These are phyloP conservation scores for Cryphonectria parasitica DNA, from an alignment of 2,329 filamentous ascomycete genomes.

Conservation along the genomic window DNA sequence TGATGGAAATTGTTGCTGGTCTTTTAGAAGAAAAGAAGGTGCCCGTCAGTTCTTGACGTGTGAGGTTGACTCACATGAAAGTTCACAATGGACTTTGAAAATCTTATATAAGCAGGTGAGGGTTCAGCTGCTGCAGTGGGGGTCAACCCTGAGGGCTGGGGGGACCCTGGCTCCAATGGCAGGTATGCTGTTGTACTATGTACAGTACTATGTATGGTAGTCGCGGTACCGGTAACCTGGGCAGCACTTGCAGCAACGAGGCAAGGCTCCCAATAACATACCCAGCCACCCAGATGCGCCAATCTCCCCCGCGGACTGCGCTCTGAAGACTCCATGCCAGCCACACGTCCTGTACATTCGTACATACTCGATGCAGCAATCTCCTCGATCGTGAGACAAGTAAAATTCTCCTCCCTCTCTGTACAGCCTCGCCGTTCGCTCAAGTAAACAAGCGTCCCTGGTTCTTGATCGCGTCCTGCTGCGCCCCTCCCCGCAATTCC, in stretches of 20 bases:
- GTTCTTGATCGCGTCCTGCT: slow-evolving; percentile 5
- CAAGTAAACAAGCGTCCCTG: background rate
- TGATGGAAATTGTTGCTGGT: background rate
- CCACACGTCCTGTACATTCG: background rate
- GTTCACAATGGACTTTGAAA: slow-evolving; percentile 1
- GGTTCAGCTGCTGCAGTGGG: background rate
- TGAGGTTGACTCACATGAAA: slow-evolving; percentile 15
- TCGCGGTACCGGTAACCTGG: background rate
- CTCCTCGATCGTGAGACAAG: background rate
- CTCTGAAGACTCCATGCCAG: slow-evolving; percentile 3
- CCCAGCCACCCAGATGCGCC: slow-evolving; percentile 17
- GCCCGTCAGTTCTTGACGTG: background rate
- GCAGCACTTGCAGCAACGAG: background rate
- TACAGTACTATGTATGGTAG: background rate
- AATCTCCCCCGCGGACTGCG: slow-evolving; percentile 3
- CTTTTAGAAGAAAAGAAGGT: background rate
- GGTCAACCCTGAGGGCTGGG: slow-evolving; percentile 1
- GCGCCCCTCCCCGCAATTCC: slow-evolving; percentile 13
- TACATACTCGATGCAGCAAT: background rate
- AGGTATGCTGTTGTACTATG: background rate
- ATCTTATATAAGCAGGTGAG: background rate
- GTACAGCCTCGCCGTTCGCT: background rate
- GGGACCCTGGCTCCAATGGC: background rate
- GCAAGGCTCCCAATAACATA: slow-evolving; percentile 2
- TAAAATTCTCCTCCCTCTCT: background rate